Evolutionary conservation across 2,329 filamentous ascomycete species (phyloP).

Genomic region (Ceratocystis eucalypticola): DNA sequence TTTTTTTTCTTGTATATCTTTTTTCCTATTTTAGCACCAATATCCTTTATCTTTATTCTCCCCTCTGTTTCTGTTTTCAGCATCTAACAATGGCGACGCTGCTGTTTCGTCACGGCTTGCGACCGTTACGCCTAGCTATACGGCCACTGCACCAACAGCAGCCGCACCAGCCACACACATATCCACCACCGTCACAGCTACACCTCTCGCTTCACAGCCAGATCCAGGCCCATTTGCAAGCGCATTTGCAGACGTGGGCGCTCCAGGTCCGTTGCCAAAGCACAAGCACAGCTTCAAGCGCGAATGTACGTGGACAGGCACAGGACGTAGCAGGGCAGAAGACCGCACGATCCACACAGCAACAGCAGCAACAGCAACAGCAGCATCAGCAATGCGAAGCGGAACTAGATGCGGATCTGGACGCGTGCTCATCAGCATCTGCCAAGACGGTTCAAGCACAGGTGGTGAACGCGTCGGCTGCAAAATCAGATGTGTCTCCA

Average conservation of each 20-base stretch:
- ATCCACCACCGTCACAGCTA: not conserved
- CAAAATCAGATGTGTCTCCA: not conserved
- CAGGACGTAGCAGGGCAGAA: not conserved
- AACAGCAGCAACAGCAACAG: not conserved
- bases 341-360: not conserved
- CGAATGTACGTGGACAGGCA: not conserved
- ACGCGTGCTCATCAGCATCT: not conserved
- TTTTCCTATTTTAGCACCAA: not conserved
- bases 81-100: not conserved
- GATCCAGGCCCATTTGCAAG: not conserved
- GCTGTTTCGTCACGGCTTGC: conserved; percentile 5
- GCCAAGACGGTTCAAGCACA: not conserved
- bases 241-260: not conserved
- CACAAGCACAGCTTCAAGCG: not conserved
- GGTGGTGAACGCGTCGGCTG: not conserved
- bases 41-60: not conserved
- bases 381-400: not conserved
- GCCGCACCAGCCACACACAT: conserved; percentile 4
- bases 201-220: conserved; percentile 1
- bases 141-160: not conserved
- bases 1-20: not conserved
- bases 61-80: not conserved
- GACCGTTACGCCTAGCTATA: not conserved
- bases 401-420: not conserved
- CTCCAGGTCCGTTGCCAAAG: not conserved